Evolutionary conservation across 2,329 filamentous ascomycete genomes (phyloP).

Genomic region (Apiospora phragmitis): DNA sequence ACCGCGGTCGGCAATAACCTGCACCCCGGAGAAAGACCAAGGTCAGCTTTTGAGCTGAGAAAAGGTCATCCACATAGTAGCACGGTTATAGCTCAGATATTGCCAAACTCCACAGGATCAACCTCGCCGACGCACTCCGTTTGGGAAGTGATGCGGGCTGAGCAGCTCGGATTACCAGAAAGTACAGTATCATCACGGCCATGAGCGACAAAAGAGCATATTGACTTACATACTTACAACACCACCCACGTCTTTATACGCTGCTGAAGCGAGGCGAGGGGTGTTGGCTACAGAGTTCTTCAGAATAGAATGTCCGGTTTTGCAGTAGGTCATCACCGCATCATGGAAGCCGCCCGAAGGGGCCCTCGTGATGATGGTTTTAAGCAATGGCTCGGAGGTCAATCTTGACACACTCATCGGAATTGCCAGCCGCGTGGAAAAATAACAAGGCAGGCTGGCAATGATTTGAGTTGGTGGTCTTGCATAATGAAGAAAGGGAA

Average conservation of each 20-base stretch:
- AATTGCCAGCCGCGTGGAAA: slow-evolving; percentile 48
- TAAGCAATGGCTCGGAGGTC: slow-evolving; percentile 58
- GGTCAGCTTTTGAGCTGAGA: not conserved
- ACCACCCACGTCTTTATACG: not conserved
- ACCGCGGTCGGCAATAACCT: not conserved
- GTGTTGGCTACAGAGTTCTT: not conserved
- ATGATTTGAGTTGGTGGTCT: slow-evolving; percentile 49
- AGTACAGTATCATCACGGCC: slow-evolving; percentile 29
- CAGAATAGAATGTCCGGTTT: slow-evolving; percentile 50
- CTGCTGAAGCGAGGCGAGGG: not conserved
- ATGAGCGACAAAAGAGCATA: not conserved
- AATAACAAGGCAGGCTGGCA: slow-evolving; percentile 37
- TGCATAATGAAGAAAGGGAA: slow-evolving; percentile 31
- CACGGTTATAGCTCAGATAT: slow-evolving; percentile 1
- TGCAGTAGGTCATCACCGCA: slow-evolving; percentile 69
- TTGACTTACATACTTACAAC: not conserved
- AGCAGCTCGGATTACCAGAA: slow-evolving; percentile 33
- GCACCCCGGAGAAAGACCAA: not conserved
- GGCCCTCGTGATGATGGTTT: slow-evolving; percentile 71
- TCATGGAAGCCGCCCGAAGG: slow-evolving; percentile 59
- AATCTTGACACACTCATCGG: slow-evolving; percentile 59
- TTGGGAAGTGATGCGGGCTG: slow-evolving; percentile 24
- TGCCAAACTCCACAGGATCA: slow-evolving; percentile 12
- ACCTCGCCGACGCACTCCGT: not conserved
- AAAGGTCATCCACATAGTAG: not conserved